phyloP scores from a whole-genome alignment of 169 alveolate genomes.

The Cryptosporidium tyzzeri region DNA sequence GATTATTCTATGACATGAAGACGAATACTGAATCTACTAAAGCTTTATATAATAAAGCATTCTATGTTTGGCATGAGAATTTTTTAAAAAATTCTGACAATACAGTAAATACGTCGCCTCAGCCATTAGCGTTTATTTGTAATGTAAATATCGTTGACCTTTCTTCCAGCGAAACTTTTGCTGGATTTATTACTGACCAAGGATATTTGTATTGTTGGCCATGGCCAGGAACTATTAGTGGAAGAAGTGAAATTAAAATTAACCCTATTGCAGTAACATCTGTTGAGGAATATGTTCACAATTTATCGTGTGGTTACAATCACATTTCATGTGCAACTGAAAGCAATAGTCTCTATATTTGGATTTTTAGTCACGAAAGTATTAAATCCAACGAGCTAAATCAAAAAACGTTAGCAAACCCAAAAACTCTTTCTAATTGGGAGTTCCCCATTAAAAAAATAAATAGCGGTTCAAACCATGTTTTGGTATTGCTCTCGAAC shows the following conservation, averaged over 20 bases:
- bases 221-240: conserved; percentile 34
- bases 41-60: conserved; percentile 34
- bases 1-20: conserved; percentile 19
- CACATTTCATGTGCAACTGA: conserved; percentile 60
- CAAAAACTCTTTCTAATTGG: conserved; percentile 34
- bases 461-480: conserved; percentile 43
- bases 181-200: conserved; percentile 61
- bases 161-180: conserved; percentile 38
- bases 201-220: conserved; percentile 57
- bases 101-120: conserved; percentile 54
- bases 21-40: conserved; percentile 9
- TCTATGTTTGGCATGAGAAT: conserved; percentile 74
- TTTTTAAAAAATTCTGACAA: conserved; percentile 36
- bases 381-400: not conserved
- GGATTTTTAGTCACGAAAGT: conserved; percentile 19
- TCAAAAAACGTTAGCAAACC: not conserved
- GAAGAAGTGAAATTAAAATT: conserved; percentile 22
- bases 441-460: conserved; percentile 30
- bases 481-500: conserved; percentile 46
- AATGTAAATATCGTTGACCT: conserved; percentile 42
- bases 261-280: conserved; percentile 43
- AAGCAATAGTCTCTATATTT: conserved; percentile 28
- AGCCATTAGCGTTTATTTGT: conserved; percentile 66
- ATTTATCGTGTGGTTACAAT: conserved; percentile 53
- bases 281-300: conserved; percentile 42